These are phyloP conservation scores for Kwoniella sp. DNA, from an alignment of 768 basidiomycete genomes.

Conservation along the genomic window DNA sequence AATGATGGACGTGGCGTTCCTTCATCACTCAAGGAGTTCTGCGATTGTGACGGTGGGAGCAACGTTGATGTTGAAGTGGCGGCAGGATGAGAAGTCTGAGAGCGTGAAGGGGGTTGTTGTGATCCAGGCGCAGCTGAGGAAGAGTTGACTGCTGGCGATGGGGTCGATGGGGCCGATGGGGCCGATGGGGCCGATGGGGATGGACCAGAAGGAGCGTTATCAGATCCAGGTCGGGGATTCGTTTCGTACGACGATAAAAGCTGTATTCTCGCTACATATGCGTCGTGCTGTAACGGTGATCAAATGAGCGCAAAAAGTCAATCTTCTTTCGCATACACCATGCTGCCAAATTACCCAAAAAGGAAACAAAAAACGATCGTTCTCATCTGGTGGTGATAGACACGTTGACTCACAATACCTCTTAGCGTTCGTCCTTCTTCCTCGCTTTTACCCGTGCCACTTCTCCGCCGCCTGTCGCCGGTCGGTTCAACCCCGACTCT, in stretches of 20 bases:
- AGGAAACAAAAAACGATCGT: too few relatives aligned
- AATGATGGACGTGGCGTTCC: conserved; percentile 39
- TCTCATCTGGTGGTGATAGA: too few relatives aligned
- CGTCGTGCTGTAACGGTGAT: conserved; percentile 45
- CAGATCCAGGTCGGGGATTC: not conserved
- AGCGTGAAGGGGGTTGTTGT: conserved; percentile 2
- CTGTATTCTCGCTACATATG: conserved; percentile 53
- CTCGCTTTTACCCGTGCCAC: conserved; percentile 31
- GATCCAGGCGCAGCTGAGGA: not conserved
- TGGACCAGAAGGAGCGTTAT: conserved; percentile 5
- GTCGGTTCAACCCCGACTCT: conserved; percentile 48
- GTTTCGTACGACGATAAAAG: conserved; percentile 42
- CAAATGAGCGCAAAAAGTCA: not conserved
- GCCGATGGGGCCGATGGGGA: too few relatives aligned
- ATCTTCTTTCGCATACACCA: too few relatives aligned
- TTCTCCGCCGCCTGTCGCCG: conserved; percentile 23
- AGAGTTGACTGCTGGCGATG: not conserved
- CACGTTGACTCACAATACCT: conserved; percentile 50
- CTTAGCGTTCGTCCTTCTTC: conserved; percentile 53
- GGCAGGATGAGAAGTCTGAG: not conserved
- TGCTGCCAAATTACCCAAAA: too few relatives aligned
- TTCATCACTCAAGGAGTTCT: conserved; percentile 13
- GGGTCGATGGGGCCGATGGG: conserved; percentile 1
- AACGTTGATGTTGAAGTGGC: conserved; percentile 29
- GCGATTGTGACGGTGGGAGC: conserved; percentile 14